phyloP scores from a whole-genome alignment of 495 filamentous ascomycete genomes.

The Lentithecium fluviatile region DNA sequence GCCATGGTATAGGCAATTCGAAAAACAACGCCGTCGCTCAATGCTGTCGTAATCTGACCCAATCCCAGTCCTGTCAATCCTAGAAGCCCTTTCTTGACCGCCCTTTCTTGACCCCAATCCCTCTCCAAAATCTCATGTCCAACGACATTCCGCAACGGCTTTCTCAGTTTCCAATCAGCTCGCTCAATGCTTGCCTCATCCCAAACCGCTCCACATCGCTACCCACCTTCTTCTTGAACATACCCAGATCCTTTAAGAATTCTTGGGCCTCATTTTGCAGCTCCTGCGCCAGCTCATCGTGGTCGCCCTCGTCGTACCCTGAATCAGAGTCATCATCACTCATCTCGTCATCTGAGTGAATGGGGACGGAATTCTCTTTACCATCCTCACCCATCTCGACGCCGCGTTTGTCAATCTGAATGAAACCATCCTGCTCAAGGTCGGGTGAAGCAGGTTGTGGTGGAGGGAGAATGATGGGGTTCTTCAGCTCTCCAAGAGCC shows the following conservation, averaged over 20 bases:
- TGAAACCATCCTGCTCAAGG: constrained; percentile 10
- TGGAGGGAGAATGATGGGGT: constrained; percentile 70
- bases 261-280: constrained; percentile 46
- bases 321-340: constrained; percentile 45
- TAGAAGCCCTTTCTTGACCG: constrained; percentile 2
- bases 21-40: constrained; percentile 1
- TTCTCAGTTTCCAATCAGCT: constrained; percentile 15
- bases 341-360: constrained; percentile 34
- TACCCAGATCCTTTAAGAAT: constrained; percentile 65
- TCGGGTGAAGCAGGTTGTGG: constrained; percentile 2
- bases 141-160: not conserved
- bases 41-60: not conserved
- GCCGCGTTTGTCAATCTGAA: constrained; percentile 18
- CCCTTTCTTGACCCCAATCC: not conserved
- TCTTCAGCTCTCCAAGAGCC: constrained; percentile 79
- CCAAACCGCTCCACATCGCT: constrained; percentile 67
- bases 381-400: constrained; percentile 26
- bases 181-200: constrained; percentile 12
- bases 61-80: not conserved
- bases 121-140: not conserved
- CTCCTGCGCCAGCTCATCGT: constrained; percentile 48
- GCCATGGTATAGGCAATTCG: not conserved
- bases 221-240: constrained; percentile 80
- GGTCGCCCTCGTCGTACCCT: constrained; percentile 46
- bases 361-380: constrained; percentile 40